A percentile compares a stretch with the other conserved stretches of the same genome.
Evolutionary conservation across 2,329 filamentous ascomycete species (phyloP).

Genomic region (Botryotinia calthae): DNA sequence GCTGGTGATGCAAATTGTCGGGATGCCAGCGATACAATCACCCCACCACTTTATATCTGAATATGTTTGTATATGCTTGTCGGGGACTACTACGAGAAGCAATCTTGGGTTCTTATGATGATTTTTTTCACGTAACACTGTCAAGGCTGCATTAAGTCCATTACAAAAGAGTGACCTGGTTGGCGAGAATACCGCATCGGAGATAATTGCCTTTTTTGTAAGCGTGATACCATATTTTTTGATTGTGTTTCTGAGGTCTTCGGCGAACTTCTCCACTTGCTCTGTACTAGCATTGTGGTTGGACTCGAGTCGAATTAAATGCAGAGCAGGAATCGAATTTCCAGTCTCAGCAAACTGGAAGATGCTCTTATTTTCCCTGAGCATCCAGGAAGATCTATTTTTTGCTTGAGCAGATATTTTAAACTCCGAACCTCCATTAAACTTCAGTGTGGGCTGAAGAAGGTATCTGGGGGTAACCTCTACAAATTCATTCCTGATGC

Average conservation of each 20-base stretch:
- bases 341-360: background rate
- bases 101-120: background rate
- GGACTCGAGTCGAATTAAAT: background rate
- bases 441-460: background rate
- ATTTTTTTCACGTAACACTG: background rate
- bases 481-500: background rate
- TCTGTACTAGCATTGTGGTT: accelerated
- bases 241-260: background rate
- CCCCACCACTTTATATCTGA: constrained; percentile 24
- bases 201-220: background rate
- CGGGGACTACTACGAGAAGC: background rate
- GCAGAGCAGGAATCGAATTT: background rate
- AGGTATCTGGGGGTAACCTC: background rate
- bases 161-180: accelerated
- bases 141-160: background rate
- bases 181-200: background rate
- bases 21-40: constrained; percentile 22
- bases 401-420: background rate
- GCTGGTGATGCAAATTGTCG: constrained; percentile 20
- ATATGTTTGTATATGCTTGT: background rate
- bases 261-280: background rate
- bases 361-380: background rate
- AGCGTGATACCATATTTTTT: background rate
- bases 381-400: background rate
- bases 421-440: background rate